Percentiles rank a stretch among this genome's conserved stretches.
Evolutionary conservation across 805 yeast species (phyloP).

Genomic region (Saturnispora saitoi): DNA sequence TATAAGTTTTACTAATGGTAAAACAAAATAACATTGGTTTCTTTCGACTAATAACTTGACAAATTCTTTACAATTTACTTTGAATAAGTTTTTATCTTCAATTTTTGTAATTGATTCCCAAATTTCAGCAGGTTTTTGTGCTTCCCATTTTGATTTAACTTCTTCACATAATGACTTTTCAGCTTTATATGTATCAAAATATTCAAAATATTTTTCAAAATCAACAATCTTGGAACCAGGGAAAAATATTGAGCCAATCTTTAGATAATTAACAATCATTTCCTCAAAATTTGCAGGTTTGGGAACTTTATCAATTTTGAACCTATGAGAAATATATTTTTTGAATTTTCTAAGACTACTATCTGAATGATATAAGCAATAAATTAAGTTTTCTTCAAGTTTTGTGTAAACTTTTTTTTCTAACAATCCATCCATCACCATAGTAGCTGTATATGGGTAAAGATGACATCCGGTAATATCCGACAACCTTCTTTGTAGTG

Average conservation of each 20-base stretch:
- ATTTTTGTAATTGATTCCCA: background rate
- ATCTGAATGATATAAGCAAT: background rate
- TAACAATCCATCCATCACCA: background rate
- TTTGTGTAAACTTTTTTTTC: background rate
- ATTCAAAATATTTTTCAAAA: slow-evolving; percentile 1
- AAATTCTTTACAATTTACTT: background rate
- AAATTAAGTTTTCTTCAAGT: background rate
- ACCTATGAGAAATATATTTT: background rate
- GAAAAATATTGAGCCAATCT: slow-evolving; percentile 1
- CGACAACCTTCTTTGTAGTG: background rate
- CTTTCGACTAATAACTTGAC: background rate
- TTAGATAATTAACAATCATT: background rate
- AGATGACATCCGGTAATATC: background rate
- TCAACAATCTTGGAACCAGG: slow-evolving; percentile 6
- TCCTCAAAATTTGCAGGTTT: background rate
- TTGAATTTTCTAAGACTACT: background rate
- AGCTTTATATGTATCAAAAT: slow-evolving; percentile 1
- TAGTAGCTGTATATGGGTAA: background rate
- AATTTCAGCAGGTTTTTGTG: background rate
- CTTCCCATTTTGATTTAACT: background rate
- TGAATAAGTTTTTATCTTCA: background rate
- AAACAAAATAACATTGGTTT: slow-evolving; percentile 3
- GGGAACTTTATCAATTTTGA: background rate
- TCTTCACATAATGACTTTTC: background rate
- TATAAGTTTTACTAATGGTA: slow-evolving; percentile 6